These are phyloP conservation scores for Claviceps sp. DNA, from an alignment of 2,329 filamentous ascomycete species.

Conservation along the genomic window DNA sequence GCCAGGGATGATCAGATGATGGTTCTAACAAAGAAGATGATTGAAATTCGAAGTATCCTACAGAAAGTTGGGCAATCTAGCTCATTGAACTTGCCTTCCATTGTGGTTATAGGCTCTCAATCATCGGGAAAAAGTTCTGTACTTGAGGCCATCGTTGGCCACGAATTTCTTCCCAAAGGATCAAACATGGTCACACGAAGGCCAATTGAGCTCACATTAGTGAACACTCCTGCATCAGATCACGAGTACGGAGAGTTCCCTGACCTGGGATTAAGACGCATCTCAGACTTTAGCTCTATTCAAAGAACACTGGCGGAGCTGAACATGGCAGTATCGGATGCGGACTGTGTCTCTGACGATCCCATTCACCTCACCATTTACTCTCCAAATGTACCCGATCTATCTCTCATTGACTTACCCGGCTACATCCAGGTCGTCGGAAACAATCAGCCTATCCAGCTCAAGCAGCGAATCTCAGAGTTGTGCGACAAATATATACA, in stretches of 20 bases:
- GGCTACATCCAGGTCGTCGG: conserved; percentile 96
- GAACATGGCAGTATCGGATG: conserved; percentile 81
- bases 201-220: conserved; percentile 87
- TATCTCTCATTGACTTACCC: conserved; percentile 90
- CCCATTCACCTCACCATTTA: conserved; percentile 93
- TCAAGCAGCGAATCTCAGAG: conserved; percentile 92
- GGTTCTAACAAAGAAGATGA: conserved; percentile 98
- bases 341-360: conserved; percentile 88
- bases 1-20: conserved; percentile 98
- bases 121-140: conserved; percentile 98
- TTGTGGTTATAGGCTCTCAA: conserved; percentile 97
- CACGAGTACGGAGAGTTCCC: conserved; percentile 95
- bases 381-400: conserved; percentile 86
- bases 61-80: conserved; percentile 87
- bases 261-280: conserved; percentile 74
- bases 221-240: conserved; percentile 81
- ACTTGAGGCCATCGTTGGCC: conserved; percentile 88
- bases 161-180: conserved; percentile 96
- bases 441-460: conserved; percentile 73
- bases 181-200: conserved; percentile 95
- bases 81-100: conserved; percentile 78
- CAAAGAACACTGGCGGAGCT: conserved; percentile 90
- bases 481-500: conserved; percentile 98
- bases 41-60: conserved; percentile 87
- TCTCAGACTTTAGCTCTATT: conserved; percentile 83